Evolutionary conservation across 1,139 yeast species (phyloP).

Genomic region (Geotrichum restrictum): DNA sequence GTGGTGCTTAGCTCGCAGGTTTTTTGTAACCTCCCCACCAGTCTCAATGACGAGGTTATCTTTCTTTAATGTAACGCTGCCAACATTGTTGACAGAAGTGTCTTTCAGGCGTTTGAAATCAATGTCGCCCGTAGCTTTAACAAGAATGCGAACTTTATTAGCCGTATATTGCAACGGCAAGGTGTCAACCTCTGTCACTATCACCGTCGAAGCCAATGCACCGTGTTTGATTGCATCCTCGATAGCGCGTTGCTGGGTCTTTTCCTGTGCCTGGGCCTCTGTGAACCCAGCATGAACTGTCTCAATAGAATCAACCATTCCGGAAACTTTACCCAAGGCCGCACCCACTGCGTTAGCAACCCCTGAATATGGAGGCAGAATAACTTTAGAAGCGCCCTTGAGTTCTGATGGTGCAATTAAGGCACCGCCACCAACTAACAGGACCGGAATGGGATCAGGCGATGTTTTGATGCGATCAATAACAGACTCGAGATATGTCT

Average conservation of each 20-base stretch:
- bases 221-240: slow-evolving; percentile 23
- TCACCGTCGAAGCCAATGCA: slow-evolving; percentile 21
- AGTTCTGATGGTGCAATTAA: slow-evolving; percentile 41
- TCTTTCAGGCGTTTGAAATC: slow-evolving; percentile 34
- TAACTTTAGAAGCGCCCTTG: slow-evolving; percentile 43
- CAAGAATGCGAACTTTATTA: slow-evolving; percentile 29
- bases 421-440: slow-evolving; percentile 48
- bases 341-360: slow-evolving; percentile 50
- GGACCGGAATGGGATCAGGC: slow-evolving; percentile 44
- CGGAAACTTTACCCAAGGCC: slow-evolving; percentile 45
- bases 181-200: slow-evolving; percentile 24
- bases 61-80: neutral
- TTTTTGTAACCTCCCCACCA: slow-evolving; percentile 1
- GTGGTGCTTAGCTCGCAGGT: neutral
- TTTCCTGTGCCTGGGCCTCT: slow-evolving; percentile 29
- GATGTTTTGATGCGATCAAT: slow-evolving; percentile 45
- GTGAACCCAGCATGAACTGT: slow-evolving; percentile 11
- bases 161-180: slow-evolving; percentile 25
- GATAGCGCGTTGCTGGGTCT: slow-evolving; percentile 33
- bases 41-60: neutral
- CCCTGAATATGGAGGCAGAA: slow-evolving; percentile 42
- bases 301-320: slow-evolving; percentile 29
- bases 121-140: slow-evolving; percentile 44
- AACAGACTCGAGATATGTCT: slow-evolving; percentile 37
- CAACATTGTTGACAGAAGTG: neutral